Evolutionary conservation across 2,329 filamentous ascomycete genomes (phyloP).

Genomic region (Colletotrichum caudatum): DNA sequence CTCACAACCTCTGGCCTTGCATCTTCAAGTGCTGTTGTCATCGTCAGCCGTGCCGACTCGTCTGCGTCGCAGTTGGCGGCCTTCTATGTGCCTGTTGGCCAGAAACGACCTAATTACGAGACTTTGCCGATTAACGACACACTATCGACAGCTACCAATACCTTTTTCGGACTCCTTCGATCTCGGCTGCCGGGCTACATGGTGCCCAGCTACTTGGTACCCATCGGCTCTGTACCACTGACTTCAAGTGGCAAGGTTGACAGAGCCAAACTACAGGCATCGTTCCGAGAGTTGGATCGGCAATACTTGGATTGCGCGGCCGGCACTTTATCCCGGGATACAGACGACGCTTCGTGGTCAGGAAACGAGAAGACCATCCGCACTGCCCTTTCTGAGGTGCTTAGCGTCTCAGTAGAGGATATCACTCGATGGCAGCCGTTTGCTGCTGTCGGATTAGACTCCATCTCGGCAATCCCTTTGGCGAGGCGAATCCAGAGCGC

Average conservation of each 20-base stretch:
- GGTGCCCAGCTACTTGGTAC: slow-evolving; percentile 80
- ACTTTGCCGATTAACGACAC: slow-evolving; percentile 55
- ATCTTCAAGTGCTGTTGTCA: slow-evolving; percentile 72
- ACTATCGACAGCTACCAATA: slow-evolving; percentile 50
- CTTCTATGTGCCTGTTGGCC: slow-evolving; percentile 71
- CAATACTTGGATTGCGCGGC: slow-evolving; percentile 56
- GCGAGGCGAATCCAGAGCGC: slow-evolving; percentile 65
- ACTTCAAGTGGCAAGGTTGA: slow-evolving; percentile 83
- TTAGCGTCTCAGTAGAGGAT: slow-evolving; percentile 57
- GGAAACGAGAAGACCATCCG: slow-evolving; percentile 68
- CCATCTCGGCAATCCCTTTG: slow-evolving; percentile 81
- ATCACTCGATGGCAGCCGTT: slow-evolving; percentile 78
- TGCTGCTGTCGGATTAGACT: slow-evolving; percentile 83
- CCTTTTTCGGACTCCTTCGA: slow-evolving; percentile 67
- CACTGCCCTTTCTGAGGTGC: slow-evolving; percentile 62
- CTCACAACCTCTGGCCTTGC: slow-evolving; percentile 66
- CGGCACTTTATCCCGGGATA: slow-evolving; percentile 49
- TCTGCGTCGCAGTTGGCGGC: slow-evolving; percentile 69
- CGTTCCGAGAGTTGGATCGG: slow-evolving; percentile 60
- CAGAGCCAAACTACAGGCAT: slow-evolving; percentile 61
- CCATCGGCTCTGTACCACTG: slow-evolving; percentile 75
- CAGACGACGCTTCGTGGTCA: slow-evolving; percentile 58
- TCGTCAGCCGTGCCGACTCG: slow-evolving; percentile 59
- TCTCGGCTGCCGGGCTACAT: slow-evolving; percentile 78
- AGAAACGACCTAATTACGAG: neutral